A percentile compares a stretch with the other conserved stretches of the same genome.
phyloP scores from a whole-genome alignment of 768 basidiomycete genomes.

The Kwoniella newhampshirensis region DNA sequence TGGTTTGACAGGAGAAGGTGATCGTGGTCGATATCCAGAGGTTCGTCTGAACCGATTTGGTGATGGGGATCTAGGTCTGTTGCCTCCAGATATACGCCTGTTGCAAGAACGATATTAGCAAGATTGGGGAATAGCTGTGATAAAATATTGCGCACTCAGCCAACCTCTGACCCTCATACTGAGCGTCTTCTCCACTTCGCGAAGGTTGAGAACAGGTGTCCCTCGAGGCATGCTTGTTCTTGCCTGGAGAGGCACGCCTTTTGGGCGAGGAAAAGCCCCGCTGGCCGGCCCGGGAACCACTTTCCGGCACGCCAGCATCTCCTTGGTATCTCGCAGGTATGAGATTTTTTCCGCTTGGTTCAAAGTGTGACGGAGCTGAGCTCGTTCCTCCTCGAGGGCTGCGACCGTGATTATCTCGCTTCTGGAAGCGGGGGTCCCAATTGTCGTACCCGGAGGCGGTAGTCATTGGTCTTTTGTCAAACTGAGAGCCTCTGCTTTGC shows the following conservation, averaged over 20 bases:
- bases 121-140: background rate
- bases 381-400: too few species aligned
- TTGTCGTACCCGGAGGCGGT: too few species aligned
- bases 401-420: background rate
- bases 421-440: background rate
- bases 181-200: background rate
- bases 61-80: too few species aligned
- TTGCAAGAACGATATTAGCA: too few species aligned
- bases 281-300: background rate
- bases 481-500: too few species aligned
- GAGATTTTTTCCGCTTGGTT: conserved; percentile 5
- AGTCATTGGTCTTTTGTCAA: too few species aligned
- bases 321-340: background rate
- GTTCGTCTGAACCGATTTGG: too few species aligned
- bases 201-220: too few species aligned
- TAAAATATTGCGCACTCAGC: conserved; percentile 14
- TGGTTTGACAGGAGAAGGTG: conserved; percentile 5
- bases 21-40: conserved; percentile 2
- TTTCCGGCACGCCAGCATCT: background rate
- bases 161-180: background rate
- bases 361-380: background rate
- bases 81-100: too few species aligned
- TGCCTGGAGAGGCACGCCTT: background rate
- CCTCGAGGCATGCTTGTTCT: background rate
- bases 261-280: background rate